Evolutionary conservation across 345 rosid genomes (phyloP).

Genomic region (Rhodamnia argentea): DNA sequence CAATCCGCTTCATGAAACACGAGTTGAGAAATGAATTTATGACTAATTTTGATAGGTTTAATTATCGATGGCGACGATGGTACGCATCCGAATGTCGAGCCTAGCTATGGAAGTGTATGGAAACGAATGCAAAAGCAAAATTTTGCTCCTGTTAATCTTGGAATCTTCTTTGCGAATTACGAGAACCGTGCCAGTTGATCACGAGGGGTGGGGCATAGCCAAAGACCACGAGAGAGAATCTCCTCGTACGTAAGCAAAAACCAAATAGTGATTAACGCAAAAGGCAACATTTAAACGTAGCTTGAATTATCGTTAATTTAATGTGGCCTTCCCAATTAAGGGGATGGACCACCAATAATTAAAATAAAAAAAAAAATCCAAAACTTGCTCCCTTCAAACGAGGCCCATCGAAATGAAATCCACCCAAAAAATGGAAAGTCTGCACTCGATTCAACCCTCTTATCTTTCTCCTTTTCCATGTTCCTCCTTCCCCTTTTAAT

Average conservation of each 20-base stretch:
- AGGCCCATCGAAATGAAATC: not conserved
- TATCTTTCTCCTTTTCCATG: not conserved
- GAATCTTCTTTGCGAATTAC: not conserved
- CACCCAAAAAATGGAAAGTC: not conserved
- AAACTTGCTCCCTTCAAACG: not conserved
- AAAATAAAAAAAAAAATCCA: not conserved
- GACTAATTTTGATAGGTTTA: too few species aligned
- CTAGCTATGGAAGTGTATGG: not conserved
- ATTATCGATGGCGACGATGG: not conserved
- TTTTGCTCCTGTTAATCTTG: not conserved
- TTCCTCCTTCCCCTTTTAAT: not conserved
- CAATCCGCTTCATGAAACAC: too few species aligned
- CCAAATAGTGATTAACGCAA: not conserved
- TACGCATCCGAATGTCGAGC: not conserved
- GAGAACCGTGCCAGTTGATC: not conserved
- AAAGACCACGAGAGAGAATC: not conserved
- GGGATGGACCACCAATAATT: not conserved
- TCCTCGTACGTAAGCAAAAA: not conserved
- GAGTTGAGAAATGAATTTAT: too few species aligned
- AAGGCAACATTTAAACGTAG: not conserved
- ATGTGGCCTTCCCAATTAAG: not conserved
- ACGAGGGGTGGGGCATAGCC: too few species aligned
- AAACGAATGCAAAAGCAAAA: not conserved
- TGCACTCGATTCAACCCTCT: not conserved
- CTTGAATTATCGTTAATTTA: not conserved